These are phyloP conservation scores for Thalassiosira profunda DNA, from an alignment of 108 stramenopile genomes.

Conservation along the genomic window DNA sequence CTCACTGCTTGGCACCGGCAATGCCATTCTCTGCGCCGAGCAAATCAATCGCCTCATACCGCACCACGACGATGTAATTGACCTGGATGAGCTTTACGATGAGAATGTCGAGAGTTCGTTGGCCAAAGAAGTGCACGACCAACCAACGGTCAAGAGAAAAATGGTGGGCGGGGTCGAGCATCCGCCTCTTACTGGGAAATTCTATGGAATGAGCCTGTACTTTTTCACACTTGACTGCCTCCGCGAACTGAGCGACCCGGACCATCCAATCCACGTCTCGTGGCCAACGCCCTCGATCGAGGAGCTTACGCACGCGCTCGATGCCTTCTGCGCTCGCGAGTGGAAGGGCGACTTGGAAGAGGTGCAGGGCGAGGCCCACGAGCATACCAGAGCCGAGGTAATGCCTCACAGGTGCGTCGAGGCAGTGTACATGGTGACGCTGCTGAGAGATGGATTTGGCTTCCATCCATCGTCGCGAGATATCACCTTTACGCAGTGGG, in stretches of 20 bases:
- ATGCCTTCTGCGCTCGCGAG: conserved; percentile 77
- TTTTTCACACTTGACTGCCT: conserved; percentile 94
- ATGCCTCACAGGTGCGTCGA: conserved; percentile 90
- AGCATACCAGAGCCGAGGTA: conserved; percentile 76
- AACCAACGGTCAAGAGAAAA: conserved; percentile 31
- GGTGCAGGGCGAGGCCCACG: conserved; percentile 66
- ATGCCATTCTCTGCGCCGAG: conserved; percentile 69
- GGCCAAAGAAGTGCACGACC: conserved; percentile 4
- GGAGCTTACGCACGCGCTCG: conserved; percentile 80
- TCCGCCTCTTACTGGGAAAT: conserved; percentile 85
- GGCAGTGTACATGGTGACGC: conserved; percentile 89
- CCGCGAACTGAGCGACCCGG: conserved; percentile 72
- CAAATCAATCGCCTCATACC: conserved; percentile 82
- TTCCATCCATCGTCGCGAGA: conserved; percentile 81
- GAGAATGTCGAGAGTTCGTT: conserved; percentile 33
- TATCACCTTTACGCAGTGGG: conserved; percentile 87
- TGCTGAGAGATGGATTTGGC: conserved; percentile 91
- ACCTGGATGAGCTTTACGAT: conserved; percentile 53
- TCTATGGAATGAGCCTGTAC: conserved; percentile 93
- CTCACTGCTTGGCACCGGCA: conserved; percentile 76
- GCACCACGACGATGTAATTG: conserved; percentile 67
- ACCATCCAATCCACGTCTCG: conserved; percentile 63
- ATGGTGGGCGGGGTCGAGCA: conserved; percentile 85
- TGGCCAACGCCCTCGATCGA: conserved; percentile 91
- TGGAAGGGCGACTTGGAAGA: conserved; percentile 86